Conservation (phyloP, 192 early-diverging fungal genomes). For the Phlyctochytrium arcticum region DNA sequence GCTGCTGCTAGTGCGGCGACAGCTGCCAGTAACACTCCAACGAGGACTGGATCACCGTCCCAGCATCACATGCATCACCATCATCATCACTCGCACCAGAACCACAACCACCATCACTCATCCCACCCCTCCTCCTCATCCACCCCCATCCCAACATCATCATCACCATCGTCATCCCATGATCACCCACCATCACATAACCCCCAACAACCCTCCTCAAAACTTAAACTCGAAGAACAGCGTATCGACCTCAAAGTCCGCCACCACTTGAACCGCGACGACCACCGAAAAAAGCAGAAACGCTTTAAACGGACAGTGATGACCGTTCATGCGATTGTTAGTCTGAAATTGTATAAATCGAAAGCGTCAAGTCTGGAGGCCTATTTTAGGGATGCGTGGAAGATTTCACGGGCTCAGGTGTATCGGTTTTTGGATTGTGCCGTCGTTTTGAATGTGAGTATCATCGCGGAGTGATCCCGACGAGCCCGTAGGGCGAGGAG, state of each 20-base stretch:
- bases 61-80: no score
- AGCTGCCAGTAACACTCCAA: no score
- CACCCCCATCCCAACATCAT: no score
- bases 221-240: constrained; percentile 29
- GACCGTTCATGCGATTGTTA: constrained; percentile 39
- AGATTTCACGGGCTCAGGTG: constrained; percentile 46
- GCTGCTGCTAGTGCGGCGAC: no score
- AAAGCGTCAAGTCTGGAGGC: constrained; percentile 33
- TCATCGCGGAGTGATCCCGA: no score
- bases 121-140: no score
- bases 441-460: constrained; percentile 34
- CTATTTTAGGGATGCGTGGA: constrained; percentile 47
- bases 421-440: constrained; percentile 53
- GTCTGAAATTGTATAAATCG: constrained; percentile 40
- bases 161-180: no score
- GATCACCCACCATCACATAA: not conserved
- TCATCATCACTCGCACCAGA: no score
- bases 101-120: no score
- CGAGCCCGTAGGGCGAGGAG: no score
- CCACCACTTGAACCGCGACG: constrained; percentile 29
- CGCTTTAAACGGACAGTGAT: constrained; percentile 38
- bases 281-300: constrained; percentile 30
- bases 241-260: constrained; percentile 35
- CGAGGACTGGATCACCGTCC: no score
- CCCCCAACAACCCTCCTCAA: not conserved